These are phyloP conservation scores for Fusarium newnesense DNA, from an alignment of 2,329 filamentous ascomycete species.

Conservation along the genomic window DNA sequence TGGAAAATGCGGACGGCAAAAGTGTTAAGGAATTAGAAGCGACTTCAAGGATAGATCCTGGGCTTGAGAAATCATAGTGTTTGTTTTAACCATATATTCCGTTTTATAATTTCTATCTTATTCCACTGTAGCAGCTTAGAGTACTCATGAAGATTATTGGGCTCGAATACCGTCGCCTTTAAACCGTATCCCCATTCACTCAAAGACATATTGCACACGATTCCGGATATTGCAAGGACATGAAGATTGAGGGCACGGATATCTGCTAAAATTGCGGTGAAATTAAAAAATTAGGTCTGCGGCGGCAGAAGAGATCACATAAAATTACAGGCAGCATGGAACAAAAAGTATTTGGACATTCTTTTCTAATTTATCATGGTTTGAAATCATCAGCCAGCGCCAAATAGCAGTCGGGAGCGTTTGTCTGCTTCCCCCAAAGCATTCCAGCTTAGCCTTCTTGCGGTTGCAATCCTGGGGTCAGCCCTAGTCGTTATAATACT, in stretches of 20 bases:
- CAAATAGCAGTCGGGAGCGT: no score
- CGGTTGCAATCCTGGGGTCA: no score
- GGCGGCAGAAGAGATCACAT: background rate
- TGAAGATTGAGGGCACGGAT: background rate
- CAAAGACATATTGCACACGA: background rate
- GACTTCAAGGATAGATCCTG: accelerated
- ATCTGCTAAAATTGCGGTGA: no score
- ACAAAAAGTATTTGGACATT: background rate
- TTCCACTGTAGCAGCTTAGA: background rate
- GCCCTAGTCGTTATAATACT: no score
- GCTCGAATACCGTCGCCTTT: background rate
- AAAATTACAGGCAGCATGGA: background rate
- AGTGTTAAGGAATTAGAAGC: background rate
- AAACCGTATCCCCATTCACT: accelerated
- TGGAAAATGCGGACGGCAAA: background rate
- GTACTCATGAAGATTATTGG: background rate
- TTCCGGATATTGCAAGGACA: accelerated
- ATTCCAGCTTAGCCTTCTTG: no score
- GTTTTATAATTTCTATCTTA: background rate
- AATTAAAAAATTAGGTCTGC: background rate
- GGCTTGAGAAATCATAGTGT: background rate
- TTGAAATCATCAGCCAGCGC: background rate
- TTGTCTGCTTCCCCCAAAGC: no score
- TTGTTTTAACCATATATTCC: background rate
- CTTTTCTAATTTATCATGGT: background rate